phyloP scores from a whole-genome alignment of 345 rosid species.

The Acer yangbiense region DNA sequence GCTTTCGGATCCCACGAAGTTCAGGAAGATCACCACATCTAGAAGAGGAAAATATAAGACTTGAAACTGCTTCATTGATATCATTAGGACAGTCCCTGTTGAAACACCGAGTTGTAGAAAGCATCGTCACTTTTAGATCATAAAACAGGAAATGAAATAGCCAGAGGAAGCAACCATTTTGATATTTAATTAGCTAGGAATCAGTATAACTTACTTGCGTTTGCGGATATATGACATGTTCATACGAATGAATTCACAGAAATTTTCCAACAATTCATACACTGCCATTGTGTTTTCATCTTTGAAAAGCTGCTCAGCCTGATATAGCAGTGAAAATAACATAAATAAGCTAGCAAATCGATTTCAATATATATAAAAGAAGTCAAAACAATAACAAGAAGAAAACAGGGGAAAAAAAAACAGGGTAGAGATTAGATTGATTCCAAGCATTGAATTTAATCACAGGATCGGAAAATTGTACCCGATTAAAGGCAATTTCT shows the following conservation, averaged over 20 bases:
- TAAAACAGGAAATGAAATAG: background rate
- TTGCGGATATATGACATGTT: constrained; percentile 60
- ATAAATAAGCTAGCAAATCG: background rate
- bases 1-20: constrained; percentile 57
- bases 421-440: constrained; percentile 10
- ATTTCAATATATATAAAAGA: background rate
- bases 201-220: constrained; percentile 46
- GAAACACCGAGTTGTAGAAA: too few species aligned
- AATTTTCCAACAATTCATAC: constrained; percentile 60
- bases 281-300: constrained; percentile 49
- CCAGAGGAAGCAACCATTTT: background rate
- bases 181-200: background rate
- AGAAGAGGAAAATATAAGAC: constrained; percentile 77
- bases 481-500: constrained; percentile 57
- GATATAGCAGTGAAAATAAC: constrained; percentile 12
- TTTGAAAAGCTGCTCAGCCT: constrained; percentile 61
- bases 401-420: background rate
- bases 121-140: background rate
- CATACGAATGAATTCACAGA: constrained; percentile 57
- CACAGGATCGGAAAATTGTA: constrained; percentile 11
- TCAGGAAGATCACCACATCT: constrained; percentile 86
- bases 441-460: background rate
- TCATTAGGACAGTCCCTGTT: constrained; percentile 74
- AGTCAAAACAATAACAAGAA: background rate
- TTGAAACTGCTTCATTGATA: constrained; percentile 87